phyloP scores from a whole-genome alignment of 345 rosid genomes.

The Populus davidiana region DNA sequence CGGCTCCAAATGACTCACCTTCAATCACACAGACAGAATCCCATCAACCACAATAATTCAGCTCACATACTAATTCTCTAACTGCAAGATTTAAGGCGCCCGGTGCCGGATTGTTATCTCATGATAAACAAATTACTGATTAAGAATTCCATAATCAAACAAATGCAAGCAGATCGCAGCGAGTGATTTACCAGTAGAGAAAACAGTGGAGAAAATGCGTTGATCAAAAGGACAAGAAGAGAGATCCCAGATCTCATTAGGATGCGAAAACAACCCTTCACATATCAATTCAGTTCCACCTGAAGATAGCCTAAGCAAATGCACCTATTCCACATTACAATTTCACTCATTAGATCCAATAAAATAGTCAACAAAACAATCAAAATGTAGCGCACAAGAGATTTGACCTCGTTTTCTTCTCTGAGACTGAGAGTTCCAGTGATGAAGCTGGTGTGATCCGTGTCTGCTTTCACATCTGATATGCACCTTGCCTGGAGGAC shows the following conservation, averaged over 20 bases:
- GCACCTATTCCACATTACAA: conserved; percentile 51
- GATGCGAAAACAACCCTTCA: conserved; percentile 91
- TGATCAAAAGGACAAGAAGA: conserved; percentile 86
- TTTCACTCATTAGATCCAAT: conserved; percentile 3
- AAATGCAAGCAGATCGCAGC: neutral
- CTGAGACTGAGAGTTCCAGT: conserved; percentile 86
- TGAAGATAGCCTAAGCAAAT: conserved; percentile 81
- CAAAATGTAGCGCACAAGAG: neutral
- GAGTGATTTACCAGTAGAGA: conserved; percentile 57
- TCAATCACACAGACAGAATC: conserved; percentile 20
- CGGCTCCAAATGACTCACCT: conserved; percentile 88
- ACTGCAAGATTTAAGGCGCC: neutral
- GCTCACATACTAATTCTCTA: neutral
- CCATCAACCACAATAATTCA: neutral
- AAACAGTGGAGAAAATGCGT: conserved; percentile 85
- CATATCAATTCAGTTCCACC: conserved; percentile 84
- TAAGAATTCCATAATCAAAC: neutral
- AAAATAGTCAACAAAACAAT: neutral
- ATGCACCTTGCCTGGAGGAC: conserved; percentile 76
- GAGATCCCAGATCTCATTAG: conserved; percentile 94
- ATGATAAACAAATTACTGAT: neutral
- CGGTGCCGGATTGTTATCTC: no score
- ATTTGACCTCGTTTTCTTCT: conserved; percentile 84
- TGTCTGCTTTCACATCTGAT: conserved; percentile 88
- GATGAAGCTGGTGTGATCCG: conserved; percentile 91